These are phyloP conservation scores for Colletotrichum sp. DNA, from an alignment of 2,329 filamentous ascomycete species.

Conservation along the genomic window DNA sequence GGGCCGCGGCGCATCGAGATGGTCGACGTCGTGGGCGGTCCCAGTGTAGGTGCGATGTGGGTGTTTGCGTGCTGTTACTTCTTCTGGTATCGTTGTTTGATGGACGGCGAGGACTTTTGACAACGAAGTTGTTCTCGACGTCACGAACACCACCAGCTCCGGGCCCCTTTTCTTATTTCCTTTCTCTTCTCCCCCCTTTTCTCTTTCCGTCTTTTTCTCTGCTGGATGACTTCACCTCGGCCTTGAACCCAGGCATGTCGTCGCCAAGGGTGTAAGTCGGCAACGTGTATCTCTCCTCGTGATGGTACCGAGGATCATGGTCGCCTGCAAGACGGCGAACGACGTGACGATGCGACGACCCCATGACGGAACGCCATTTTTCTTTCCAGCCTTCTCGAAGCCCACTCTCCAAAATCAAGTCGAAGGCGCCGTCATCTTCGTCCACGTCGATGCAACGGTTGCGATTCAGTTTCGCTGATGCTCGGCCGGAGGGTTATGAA, in stretches of 20 bases:
- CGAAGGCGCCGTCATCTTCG: not conserved
- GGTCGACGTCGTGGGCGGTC: slow-evolving; percentile 1
- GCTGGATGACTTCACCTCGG: not conserved
- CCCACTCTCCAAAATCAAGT: not conserved
- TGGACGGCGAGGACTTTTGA: slow-evolving; percentile 16
- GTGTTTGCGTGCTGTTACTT: slow-evolving; percentile 16
- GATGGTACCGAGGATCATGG: not conserved
- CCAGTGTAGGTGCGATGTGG: not conserved
- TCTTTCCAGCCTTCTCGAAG: not conserved
- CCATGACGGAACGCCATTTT: not conserved
- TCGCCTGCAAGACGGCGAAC: not conserved
- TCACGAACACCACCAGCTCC: not conserved
- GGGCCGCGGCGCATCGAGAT: not conserved
- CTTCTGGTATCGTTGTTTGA: slow-evolving; percentile 17
- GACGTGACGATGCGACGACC: not conserved
- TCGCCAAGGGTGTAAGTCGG: not conserved
- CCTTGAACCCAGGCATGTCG: not conserved
- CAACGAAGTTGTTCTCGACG: not conserved
- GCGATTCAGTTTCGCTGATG: not conserved
- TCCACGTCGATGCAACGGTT: not conserved
- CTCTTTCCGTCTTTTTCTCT: not conserved
- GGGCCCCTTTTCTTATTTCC: not conserved
- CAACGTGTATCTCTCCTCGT: not conserved
- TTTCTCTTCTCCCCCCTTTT: not conserved
- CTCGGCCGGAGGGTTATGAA: not conserved